These are phyloP conservation scores for Nectriaceae sp. DNA, from an alignment of 2,329 filamentous ascomycete species.

Conservation along the genomic window DNA sequence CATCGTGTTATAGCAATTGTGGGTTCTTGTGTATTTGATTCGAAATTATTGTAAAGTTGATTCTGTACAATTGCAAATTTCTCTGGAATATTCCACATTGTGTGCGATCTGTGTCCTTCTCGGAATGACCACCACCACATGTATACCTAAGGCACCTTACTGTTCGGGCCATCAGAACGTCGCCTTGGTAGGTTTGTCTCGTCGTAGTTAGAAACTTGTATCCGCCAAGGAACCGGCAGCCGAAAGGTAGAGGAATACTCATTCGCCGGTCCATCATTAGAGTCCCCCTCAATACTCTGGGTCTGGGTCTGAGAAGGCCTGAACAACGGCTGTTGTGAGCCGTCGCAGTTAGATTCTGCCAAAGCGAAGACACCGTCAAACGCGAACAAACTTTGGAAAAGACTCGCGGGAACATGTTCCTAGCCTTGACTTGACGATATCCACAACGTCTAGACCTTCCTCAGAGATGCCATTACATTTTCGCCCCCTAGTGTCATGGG, in stretches of 20 bases:
- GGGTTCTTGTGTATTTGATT: too few species aligned
- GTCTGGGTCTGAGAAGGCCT: neutral
- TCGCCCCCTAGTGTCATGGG: conserved; percentile 17
- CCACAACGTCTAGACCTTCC: conserved; percentile 22
- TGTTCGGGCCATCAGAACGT: too few species aligned
- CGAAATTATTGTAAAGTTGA: too few species aligned
- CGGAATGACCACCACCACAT: too few species aligned
- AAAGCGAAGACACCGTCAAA: conserved; percentile 20
- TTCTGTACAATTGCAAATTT: too few species aligned
- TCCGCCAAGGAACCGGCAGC: too few species aligned
- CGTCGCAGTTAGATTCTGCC: neutral
- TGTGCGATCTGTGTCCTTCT: too few species aligned
- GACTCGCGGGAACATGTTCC: conserved; percentile 7
- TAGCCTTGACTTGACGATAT: conserved; percentile 13
- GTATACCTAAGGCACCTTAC: too few species aligned
- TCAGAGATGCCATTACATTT: conserved; percentile 20
- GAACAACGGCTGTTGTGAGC: neutral
- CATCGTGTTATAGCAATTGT: too few species aligned
- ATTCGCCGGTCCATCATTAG: conserved; percentile 10
- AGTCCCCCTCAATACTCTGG: neutral
- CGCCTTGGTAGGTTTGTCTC: too few species aligned
- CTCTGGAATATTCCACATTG: too few species aligned
- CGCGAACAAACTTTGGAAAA: conserved; percentile 28
- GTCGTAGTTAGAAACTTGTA: too few species aligned
- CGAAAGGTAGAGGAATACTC: conserved; percentile 28